A percentile compares a stretch with the other conserved stretches of the same genome.
These are phyloP conservation scores for Termitomyces sp. DNA, from an alignment of 768 basidiomycete species.

Conservation along the genomic window DNA sequence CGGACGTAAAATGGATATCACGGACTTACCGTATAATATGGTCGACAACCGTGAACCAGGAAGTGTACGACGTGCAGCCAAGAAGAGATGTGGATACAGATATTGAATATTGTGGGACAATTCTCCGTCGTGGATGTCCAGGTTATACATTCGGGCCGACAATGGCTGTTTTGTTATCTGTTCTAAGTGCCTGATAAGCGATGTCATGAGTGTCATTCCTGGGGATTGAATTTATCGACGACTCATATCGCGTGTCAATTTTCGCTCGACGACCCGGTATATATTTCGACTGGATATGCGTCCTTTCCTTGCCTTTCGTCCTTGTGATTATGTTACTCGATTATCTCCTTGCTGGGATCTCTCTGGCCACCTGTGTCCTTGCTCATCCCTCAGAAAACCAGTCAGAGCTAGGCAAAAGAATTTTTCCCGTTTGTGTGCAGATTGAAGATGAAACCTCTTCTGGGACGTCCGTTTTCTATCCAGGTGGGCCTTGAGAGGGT, in stretches of 20 bases:
- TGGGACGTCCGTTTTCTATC: slow-evolving; percentile 41
- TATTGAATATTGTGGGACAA: neutral
- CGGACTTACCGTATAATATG: neutral
- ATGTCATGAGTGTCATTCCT: neutral
- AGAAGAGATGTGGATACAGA: neutral
- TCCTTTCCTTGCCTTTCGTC: neutral
- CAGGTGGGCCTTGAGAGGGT: slow-evolving; percentile 20
- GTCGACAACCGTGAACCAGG: neutral
- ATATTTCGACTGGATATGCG: neutral
- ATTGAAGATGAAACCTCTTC: slow-evolving; percentile 35
- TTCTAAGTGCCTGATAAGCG: neutral
- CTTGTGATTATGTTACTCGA: neutral
- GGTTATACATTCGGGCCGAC: neutral
- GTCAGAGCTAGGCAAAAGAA: neutral
- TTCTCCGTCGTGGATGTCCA: neutral
- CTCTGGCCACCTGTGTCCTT: neutral
- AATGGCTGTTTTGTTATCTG: neutral
- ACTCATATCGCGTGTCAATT: neutral
- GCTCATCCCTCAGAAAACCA: neutral
- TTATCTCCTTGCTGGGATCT: neutral
- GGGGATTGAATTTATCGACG: neutral
- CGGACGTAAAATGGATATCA: neutral
- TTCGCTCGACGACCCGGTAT: neutral
- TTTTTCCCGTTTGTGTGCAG: slow-evolving; percentile 26
- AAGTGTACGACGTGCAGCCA: neutral